Evolutionary conservation across 148 eudicot species (phyloP).

Genomic region (Beta vulgaris): DNA sequence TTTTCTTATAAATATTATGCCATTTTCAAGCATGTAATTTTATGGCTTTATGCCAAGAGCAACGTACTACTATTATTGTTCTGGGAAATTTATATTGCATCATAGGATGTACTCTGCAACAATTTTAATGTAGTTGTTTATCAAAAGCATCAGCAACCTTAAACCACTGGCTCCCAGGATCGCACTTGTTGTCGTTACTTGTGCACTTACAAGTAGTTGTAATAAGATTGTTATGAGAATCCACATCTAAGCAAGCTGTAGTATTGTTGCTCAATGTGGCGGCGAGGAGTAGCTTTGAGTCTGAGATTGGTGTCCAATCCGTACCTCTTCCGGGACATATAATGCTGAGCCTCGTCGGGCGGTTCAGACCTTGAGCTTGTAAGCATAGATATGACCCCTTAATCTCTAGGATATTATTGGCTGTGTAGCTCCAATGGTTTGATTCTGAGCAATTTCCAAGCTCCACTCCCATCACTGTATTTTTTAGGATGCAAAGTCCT

Average conservation of each 20-base stretch:
- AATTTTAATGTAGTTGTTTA: too few species aligned
- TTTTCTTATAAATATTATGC: too few species aligned
- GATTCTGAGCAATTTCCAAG: slow-evolving; percentile 65
- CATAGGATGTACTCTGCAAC: not conserved
- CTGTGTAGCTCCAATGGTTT: slow-evolving; percentile 50
- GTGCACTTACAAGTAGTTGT: slow-evolving; percentile 65
- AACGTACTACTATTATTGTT: not conserved
- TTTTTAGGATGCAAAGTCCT: slow-evolving; percentile 58
- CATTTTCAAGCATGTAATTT: too few species aligned
- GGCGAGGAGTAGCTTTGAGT: slow-evolving; percentile 75
- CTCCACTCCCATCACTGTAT: slow-evolving; percentile 32
- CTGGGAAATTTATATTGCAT: not conserved
- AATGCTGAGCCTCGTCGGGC: slow-evolving; percentile 41
- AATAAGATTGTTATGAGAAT: slow-evolving; percentile 36
- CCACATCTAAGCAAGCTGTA: slow-evolving; percentile 63
- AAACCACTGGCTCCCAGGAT: slow-evolving; percentile 88
- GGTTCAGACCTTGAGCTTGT: slow-evolving; percentile 39
- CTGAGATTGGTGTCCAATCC: slow-evolving; percentile 65
- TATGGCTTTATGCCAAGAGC: not conserved
- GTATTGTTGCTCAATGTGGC: slow-evolving; percentile 34
- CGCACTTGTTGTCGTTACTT: slow-evolving; percentile 44
- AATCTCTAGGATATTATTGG: slow-evolving; percentile 38
- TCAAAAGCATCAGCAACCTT: slow-evolving; percentile 47
- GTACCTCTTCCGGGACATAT: slow-evolving; percentile 36
- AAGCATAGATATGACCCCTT: slow-evolving; percentile 53